phyloP scores from a whole-genome alignment of 768 basidiomycete genomes.

The Phallus indusiatus region DNA sequence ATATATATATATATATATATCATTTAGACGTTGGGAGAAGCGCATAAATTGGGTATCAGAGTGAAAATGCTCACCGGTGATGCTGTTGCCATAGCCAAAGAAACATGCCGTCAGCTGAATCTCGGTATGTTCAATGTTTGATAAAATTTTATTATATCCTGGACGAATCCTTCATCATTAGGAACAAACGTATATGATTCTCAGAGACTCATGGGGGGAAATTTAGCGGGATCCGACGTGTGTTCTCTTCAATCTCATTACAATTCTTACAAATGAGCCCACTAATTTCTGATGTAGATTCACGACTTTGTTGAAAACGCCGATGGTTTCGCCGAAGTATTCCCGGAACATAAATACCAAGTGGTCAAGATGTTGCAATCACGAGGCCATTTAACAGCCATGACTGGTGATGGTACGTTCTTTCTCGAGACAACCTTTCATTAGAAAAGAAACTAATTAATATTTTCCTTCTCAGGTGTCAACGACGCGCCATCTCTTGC shows the following conservation, averaged over 20 bases:
- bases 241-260: not conserved
- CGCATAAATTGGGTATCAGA: constrained; percentile 31
- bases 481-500: constrained; percentile 10
- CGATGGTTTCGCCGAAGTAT: constrained; percentile 43
- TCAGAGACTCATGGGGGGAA: constrained; percentile 32
- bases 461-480: constrained; percentile 1
- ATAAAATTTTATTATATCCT: too few species aligned
- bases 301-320: constrained; percentile 38
- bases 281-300: constrained; percentile 13
- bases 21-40: constrained; percentile 31
- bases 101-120: constrained; percentile 34
- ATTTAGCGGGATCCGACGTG: constrained; percentile 32
- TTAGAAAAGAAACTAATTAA: not conserved
- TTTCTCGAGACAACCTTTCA: too few species aligned
- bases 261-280: too few species aligned
- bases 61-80: constrained; percentile 47
- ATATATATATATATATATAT: too few species aligned
- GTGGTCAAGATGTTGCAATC: constrained; percentile 32
- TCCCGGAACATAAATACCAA: constrained; percentile 33
- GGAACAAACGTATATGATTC: constrained; percentile 38
- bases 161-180: not conserved
- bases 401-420: constrained; percentile 30
- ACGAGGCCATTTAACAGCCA: constrained; percentile 32
- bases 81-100: constrained; percentile 40
- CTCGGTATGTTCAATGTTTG: constrained; percentile 15